These are phyloP conservation scores for Umbilicus rupestris DNA, from an alignment of 164 flowering plant species.

Conservation along the genomic window DNA sequence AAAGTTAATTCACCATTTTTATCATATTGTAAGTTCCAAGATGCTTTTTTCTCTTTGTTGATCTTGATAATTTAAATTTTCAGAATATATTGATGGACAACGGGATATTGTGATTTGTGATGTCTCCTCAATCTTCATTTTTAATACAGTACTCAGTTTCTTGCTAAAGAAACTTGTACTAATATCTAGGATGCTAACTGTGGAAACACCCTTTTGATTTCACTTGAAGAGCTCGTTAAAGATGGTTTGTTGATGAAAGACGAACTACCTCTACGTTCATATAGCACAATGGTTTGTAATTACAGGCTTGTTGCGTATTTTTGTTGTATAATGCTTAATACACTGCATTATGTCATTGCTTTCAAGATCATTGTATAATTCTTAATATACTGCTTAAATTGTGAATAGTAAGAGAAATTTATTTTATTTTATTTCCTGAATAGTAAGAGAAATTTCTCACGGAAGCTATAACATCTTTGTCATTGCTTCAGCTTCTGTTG, in stretches of 20 bases:
- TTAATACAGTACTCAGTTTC: neutral
- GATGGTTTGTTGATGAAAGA: slow-evolving; percentile 70
- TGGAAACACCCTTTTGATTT: slow-evolving; percentile 90
- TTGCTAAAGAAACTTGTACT: slow-evolving; percentile 10
- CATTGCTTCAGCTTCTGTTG: too few species aligned
- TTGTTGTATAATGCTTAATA: too few species aligned
- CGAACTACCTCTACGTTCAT: too few species aligned
- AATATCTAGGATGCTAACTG: slow-evolving; percentile 85
- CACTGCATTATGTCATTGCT: too few species aligned
- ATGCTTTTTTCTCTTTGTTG: neutral
- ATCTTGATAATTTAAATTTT: neutral
- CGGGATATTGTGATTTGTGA: neutral
- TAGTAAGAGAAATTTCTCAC: too few species aligned
- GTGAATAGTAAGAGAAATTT: too few species aligned
- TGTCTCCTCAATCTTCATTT: neutral
- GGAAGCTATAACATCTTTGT: too few species aligned
- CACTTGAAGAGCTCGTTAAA: slow-evolving; percentile 89
- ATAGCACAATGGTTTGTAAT: too few species aligned
- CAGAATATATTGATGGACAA: neutral
- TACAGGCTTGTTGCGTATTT: too few species aligned
- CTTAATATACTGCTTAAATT: too few species aligned
- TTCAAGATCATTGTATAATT: too few species aligned
- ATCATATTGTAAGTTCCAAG: neutral
- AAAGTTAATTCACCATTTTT: neutral
- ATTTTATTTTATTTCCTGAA: too few species aligned